Percentiles rank a stretch among this genome's conserved stretches.
phyloP scores from a whole-genome alignment of 208 protist genomes.

The Leishmania tarentolae region DNA sequence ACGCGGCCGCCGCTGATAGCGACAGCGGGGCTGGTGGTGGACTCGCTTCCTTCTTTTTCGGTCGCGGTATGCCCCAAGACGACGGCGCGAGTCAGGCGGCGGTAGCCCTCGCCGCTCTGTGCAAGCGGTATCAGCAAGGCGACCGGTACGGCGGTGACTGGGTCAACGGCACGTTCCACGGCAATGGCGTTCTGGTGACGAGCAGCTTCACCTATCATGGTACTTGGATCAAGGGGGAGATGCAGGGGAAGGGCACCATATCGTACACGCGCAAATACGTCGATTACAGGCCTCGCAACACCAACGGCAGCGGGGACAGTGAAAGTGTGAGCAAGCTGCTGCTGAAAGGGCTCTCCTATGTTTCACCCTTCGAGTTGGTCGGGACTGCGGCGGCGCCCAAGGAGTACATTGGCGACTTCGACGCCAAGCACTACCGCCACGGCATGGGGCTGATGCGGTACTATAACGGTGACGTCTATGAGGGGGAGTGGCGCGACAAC shows the following conservation, averaged over 20 bases:
- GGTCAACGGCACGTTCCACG: slow-evolving; percentile 68
- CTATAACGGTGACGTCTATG: slow-evolving; percentile 83
- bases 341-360: slow-evolving; percentile 61
- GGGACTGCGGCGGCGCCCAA: slow-evolving; percentile 38
- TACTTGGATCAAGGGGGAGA: slow-evolving; percentile 34
- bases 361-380: slow-evolving; percentile 73
- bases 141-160: slow-evolving; percentile 83
- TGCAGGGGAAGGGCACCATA: slow-evolving; percentile 48
- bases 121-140: slow-evolving; percentile 48
- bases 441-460: slow-evolving; percentile 72
- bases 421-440: slow-evolving; percentile 58
- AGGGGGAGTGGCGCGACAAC: slow-evolving; percentile 79
- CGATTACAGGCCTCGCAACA: slow-evolving; percentile 19
- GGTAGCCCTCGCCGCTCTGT: slow-evolving; percentile 15
- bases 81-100: slow-evolving; percentile 1
- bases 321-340: slow-evolving; percentile 47
- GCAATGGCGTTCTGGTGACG: slow-evolving; percentile 72
- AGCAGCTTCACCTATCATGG: slow-evolving; percentile 83
- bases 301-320: slow-evolving; percentile 5
- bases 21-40: background rate
- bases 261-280: slow-evolving; percentile 39
- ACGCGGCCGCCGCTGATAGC: background rate
- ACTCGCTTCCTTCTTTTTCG: slow-evolving; percentile 23
- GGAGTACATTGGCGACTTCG: slow-evolving; percentile 81
- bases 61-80: slow-evolving; percentile 17